Evolutionary conservation across 306 rosid genomes (phyloP).

Genomic region (Inga oerstediana): DNA sequence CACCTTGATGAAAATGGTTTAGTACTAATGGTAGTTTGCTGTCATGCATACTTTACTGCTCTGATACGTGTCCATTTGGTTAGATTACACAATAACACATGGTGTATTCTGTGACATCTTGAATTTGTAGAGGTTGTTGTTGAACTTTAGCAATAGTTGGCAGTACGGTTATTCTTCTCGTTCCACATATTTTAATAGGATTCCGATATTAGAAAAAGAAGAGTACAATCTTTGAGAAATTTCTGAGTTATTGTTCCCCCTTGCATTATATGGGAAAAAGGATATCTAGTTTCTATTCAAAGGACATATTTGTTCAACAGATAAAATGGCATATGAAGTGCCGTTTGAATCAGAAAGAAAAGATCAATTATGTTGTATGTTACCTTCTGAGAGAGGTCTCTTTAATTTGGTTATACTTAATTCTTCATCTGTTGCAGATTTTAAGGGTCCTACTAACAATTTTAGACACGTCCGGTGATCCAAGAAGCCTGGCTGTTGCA

Average conservation of each 20-base stretch:
- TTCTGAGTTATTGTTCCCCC: neutral
- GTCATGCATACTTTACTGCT: neutral
- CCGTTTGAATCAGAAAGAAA: neutral
- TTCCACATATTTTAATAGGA: neutral
- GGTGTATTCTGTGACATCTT: neutral
- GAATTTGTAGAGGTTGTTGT: slow-evolving; percentile 11
- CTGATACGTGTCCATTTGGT: neutral
- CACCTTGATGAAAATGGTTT: neutral
- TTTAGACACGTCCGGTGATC: slow-evolving; percentile 81
- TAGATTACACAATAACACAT: neutral
- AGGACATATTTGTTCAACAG: neutral
- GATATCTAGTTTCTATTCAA: neutral
- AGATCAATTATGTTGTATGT: slow-evolving; percentile 5
- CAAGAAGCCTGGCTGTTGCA: slow-evolving; percentile 86
- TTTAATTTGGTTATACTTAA: slow-evolving; percentile 21
- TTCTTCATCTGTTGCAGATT: slow-evolving; percentile 61
- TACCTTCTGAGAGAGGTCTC: neutral
- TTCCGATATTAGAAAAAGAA: neutral
- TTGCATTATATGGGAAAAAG: neutral
- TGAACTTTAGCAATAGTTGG: neutral
- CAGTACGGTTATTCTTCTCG: neutral
- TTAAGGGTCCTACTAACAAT: slow-evolving; percentile 87
- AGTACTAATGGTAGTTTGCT: neutral
- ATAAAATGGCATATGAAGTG: slow-evolving; percentile 8
- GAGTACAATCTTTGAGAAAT: neutral